A percentile compares a stretch with the other conserved stretches of the same genome.
Conservation (phyloP, 805 yeast genomes). For the Barnettozyma botsteinii region DNA sequence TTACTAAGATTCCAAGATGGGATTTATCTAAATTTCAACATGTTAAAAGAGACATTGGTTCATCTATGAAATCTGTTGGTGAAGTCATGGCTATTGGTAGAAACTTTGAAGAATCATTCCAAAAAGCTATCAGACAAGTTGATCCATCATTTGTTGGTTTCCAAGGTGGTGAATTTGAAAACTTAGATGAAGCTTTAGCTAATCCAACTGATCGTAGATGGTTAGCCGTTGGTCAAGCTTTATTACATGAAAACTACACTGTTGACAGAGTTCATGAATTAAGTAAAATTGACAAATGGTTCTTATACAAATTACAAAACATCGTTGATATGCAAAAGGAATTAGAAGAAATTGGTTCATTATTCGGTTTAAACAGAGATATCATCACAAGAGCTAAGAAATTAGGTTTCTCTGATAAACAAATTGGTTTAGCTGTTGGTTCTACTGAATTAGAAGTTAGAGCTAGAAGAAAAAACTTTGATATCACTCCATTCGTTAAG, state of each 20-base stretch:
- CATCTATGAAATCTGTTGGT: conserved; percentile 98
- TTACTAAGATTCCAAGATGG: conserved; percentile 98
- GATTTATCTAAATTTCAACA: conserved; percentile 93
- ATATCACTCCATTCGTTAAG: conserved; percentile 89
- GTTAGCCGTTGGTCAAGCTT: conserved; percentile 97
- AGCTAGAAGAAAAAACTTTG: conserved; percentile 69
- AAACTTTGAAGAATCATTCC: conserved; percentile 94
- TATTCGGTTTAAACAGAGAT: conserved; percentile 59
- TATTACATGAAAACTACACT: conserved; percentile 82
- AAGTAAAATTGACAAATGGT: conserved; percentile 94
- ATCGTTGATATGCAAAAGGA: conserved; percentile 80
- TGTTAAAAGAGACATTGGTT: conserved; percentile 88
- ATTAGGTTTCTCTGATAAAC: conserved; percentile 92
- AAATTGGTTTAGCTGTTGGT: conserved; percentile 74
- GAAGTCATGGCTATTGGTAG: conserved; percentile 99
- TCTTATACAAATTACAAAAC: conserved; percentile 86
- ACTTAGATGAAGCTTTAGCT: conserved; percentile 68
- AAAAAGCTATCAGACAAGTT: conserved; percentile 94
- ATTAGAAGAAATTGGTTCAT: conserved; percentile 57
- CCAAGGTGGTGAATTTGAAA: conserved; percentile 79
- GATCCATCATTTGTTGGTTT: conserved; percentile 88
- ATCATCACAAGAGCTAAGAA: conserved; percentile 77
- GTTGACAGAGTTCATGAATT: conserved; percentile 91
- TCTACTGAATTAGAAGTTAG: conserved; percentile 78
- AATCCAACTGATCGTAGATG: conserved; percentile 95